These are phyloP conservation scores for Sclerotinia trifoliorum DNA, from an alignment of 2,329 filamentous ascomycete genomes.

Conservation along the genomic window DNA sequence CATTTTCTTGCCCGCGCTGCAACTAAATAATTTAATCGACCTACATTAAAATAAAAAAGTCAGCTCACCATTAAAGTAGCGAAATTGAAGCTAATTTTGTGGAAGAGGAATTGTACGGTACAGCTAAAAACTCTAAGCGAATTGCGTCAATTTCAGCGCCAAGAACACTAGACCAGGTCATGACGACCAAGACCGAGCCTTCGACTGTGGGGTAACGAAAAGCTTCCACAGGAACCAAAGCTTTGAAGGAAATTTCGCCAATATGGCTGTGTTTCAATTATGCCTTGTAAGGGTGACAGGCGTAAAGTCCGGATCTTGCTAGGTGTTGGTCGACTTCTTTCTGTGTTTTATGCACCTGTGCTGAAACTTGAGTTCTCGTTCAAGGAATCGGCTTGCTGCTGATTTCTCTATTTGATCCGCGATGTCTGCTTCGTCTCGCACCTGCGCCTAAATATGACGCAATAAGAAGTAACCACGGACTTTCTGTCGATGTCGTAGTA, in stretches of 20 bases:
- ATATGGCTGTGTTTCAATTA: neutral
- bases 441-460: neutral
- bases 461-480: neutral
- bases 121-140: neutral
- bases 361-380: neutral
- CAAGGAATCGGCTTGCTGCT: neutral
- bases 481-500: neutral
- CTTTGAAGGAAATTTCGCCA: neutral
- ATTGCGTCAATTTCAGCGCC: neutral
- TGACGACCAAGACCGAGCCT: neutral
- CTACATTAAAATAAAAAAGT: constrained; percentile 49
- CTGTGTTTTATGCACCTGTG: neutral
- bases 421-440: neutral
- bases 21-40: constrained; percentile 45
- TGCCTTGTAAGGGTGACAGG: neutral
- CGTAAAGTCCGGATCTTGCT: neutral
- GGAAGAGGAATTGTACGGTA: neutral
- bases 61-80: constrained; percentile 50
- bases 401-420: neutral
- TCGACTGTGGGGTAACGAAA: neutral
- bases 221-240: neutral
- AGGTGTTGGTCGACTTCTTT: neutral
- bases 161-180: neutral
- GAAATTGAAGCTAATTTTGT: constrained; percentile 43
- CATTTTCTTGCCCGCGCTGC: constrained; percentile 38